phyloP scores from a whole-genome alignment of 2,329 filamentous ascomycete species.

The Passalora sequoiae region DNA sequence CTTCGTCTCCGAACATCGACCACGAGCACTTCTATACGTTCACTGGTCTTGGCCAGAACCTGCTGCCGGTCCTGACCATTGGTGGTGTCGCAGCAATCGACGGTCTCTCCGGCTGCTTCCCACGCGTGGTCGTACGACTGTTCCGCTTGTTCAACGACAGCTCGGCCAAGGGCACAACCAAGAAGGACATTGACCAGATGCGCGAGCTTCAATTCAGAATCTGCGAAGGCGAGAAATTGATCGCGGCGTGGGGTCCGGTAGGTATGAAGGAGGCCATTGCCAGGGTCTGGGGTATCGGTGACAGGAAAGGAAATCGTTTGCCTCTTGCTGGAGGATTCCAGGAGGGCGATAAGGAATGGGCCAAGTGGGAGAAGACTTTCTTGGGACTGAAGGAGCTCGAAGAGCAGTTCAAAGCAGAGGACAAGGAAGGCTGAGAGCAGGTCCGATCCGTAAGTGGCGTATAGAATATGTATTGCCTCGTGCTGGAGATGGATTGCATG shows the following conservation, averaged over 20 bases:
- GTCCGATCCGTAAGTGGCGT: background rate
- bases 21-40: constrained; percentile 56
- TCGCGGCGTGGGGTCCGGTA: constrained; percentile 56
- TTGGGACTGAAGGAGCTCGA: constrained; percentile 44
- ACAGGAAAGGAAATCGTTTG: constrained; percentile 54
- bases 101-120: constrained; percentile 61
- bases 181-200: constrained; percentile 45
- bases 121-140: constrained; percentile 55
- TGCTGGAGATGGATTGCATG: background rate
- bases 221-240: constrained; percentile 57
- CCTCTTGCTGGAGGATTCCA: constrained; percentile 56
- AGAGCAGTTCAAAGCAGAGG: constrained; percentile 31
- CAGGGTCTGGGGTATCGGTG: constrained; percentile 55
- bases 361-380: constrained; percentile 46
- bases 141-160: constrained; percentile 47
- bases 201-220: constrained; percentile 56
- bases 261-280: constrained; percentile 62
- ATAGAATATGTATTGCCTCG: background rate
- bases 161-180: constrained; percentile 38
- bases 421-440: constrained; percentile 11
- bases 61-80: constrained; percentile 58
- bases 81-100: constrained; percentile 63
- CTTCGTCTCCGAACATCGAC: constrained; percentile 55
- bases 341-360: constrained; percentile 55
- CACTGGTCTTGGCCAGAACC: constrained; percentile 61